These are phyloP conservation scores for Phylloporus sp. DNA, from an alignment of 768 basidiomycete species.

Conservation along the genomic window DNA sequence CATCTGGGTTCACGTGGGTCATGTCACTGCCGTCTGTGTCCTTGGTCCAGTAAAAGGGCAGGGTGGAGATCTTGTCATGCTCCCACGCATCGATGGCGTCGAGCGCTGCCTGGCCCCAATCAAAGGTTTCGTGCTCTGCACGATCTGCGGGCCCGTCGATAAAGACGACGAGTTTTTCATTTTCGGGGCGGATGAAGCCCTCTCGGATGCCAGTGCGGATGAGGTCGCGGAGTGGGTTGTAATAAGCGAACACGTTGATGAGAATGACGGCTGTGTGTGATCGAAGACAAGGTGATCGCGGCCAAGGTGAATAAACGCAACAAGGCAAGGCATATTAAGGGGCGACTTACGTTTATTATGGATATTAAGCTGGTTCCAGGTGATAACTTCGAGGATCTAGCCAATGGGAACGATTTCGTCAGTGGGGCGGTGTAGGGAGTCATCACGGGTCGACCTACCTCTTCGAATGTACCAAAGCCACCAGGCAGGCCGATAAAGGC, in stretches of 20 bases:
- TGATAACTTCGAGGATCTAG: slow-evolving; percentile 85
- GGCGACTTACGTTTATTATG: slow-evolving; percentile 69
- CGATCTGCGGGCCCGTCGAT: slow-evolving; percentile 65
- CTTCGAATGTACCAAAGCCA: slow-evolving; percentile 94
- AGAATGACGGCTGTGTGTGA: slow-evolving; percentile 65
- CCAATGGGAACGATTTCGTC: slow-evolving; percentile 1
- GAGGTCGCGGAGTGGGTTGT: slow-evolving; percentile 73
- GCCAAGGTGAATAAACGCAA: neutral
- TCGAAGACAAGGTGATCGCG: neutral
- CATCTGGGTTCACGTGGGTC: slow-evolving; percentile 3
- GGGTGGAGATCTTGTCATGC: slow-evolving; percentile 25
- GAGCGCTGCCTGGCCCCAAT: slow-evolving; percentile 76
- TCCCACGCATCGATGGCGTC: slow-evolving; percentile 63
- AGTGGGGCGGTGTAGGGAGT: neutral
- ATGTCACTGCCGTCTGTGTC: slow-evolving; percentile 34
- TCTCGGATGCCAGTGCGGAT: slow-evolving; percentile 61
- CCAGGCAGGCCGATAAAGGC: slow-evolving; percentile 91
- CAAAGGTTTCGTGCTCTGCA: slow-evolving; percentile 53
- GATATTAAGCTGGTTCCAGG: slow-evolving; percentile 91
- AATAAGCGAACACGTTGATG: slow-evolving; percentile 83
- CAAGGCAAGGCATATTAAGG: slow-evolving; percentile 1
- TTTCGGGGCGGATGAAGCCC: slow-evolving; percentile 70
- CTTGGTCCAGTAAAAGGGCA: slow-evolving; percentile 50
- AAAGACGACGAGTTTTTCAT: slow-evolving; percentile 62
- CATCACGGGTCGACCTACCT: slow-evolving; percentile 39